These are phyloP conservation scores for Stemphylium lycopersici DNA, from an alignment of 2,329 filamentous ascomycete genomes.

Conservation along the genomic window DNA sequence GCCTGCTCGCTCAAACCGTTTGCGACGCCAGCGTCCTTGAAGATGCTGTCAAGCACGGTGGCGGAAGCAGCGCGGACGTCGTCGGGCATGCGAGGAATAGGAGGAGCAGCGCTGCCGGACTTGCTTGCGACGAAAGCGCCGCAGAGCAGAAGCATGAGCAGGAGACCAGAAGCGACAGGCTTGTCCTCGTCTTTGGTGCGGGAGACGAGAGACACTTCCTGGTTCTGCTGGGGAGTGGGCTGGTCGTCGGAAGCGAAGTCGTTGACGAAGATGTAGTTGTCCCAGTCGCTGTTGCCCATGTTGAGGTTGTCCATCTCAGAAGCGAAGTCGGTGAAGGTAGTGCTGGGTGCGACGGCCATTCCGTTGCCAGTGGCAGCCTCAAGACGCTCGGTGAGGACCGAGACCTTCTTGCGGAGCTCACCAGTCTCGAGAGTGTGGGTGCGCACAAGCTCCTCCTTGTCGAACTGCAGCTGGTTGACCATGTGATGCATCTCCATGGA, in stretches of 20 bases:
- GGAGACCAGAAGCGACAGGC: conserved; percentile 77
- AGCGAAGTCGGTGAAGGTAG: conserved; percentile 73
- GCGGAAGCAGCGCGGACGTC: conserved; percentile 81
- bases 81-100: conserved; percentile 78
- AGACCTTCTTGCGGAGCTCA: conserved; percentile 90
- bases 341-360: conserved; percentile 60
- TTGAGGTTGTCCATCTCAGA: conserved; percentile 82
- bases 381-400: conserved; percentile 75
- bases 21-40: conserved; percentile 76
- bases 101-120: conserved; percentile 70
- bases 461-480: conserved; percentile 76
- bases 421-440: conserved; percentile 88
- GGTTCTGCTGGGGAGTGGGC: conserved; percentile 41
- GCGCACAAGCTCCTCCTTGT: conserved; percentile 91
- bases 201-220: conserved; percentile 50
- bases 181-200: conserved; percentile 57
- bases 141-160: conserved; percentile 95
- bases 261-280: conserved; percentile 78
- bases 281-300: conserved; percentile 80
- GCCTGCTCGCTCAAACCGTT: conserved; percentile 44
- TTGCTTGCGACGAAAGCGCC: conserved; percentile 96
- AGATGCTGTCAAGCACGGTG: conserved; percentile 77
- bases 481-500: conserved; percentile 77
- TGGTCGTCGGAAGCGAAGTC: conserved; percentile 68
- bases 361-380: conserved; percentile 60